phyloP scores from a whole-genome alignment of 2,329 filamentous ascomycete species.

The Hypoxylon sp. region DNA sequence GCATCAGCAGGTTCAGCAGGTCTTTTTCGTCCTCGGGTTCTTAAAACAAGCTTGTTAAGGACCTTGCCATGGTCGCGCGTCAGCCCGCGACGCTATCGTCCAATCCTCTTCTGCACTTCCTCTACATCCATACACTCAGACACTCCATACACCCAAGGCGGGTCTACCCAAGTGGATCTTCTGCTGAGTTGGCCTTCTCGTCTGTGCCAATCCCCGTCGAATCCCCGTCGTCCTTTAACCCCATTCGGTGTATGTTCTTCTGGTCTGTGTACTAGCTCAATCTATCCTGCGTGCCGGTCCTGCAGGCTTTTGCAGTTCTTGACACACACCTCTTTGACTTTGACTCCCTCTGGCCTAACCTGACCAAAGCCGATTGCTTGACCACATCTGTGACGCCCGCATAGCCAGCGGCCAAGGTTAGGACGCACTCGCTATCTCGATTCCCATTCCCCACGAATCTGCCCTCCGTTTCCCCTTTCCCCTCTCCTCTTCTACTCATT shows the following conservation, averaged over 20 bases:
- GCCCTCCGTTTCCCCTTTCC: slow-evolving; percentile 34
- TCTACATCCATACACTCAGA: slow-evolving; percentile 36
- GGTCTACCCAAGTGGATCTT: slow-evolving; percentile 48
- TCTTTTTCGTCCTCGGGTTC: slow-evolving; percentile 13
- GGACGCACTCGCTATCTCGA: slow-evolving; percentile 43
- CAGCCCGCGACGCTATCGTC: slow-evolving; percentile 51
- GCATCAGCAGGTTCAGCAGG: slow-evolving; percentile 10
- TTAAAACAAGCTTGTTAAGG: slow-evolving; percentile 37
- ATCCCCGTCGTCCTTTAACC: slow-evolving; percentile 41
- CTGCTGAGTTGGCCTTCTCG: slow-evolving; percentile 53
- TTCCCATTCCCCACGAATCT: slow-evolving; percentile 47
- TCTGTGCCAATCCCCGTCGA: slow-evolving; percentile 44
- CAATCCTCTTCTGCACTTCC: slow-evolving; percentile 50
- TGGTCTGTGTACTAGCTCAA: slow-evolving; percentile 37
- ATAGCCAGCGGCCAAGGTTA: slow-evolving; percentile 33
- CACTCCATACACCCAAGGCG: slow-evolving; percentile 40
- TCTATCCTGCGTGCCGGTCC: slow-evolving; percentile 39
- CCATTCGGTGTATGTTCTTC: slow-evolving; percentile 45
- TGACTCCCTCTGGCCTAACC: slow-evolving; percentile 20
- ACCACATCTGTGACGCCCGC: slow-evolving; percentile 33
- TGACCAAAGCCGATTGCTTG: slow-evolving; percentile 27
- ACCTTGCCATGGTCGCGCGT: slow-evolving; percentile 48
- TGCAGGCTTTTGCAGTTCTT: slow-evolving; percentile 27
- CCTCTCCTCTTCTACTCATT: slow-evolving; percentile 38
- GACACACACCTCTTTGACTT: slow-evolving; percentile 12